Conservation (phyloP, 108 stramenopile genomes). For the Conticribra guillardii region DNA sequence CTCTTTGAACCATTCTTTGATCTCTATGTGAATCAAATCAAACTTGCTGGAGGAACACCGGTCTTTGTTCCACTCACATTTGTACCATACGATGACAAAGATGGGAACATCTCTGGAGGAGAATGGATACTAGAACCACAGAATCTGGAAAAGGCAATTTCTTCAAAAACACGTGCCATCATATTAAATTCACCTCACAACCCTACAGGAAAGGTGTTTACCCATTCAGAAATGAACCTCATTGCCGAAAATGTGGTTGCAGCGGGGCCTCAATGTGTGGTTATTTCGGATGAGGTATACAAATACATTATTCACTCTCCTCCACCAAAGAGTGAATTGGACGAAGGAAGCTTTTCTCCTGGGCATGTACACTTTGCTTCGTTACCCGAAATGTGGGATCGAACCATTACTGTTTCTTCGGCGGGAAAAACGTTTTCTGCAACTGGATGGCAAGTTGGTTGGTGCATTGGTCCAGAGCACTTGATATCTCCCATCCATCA, state of each 20-base stretch:
- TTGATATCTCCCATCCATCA: slow-evolving; percentile 80
- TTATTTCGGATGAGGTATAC: slow-evolving; percentile 97
- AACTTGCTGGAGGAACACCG: slow-evolving; percentile 84
- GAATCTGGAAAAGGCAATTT: slow-evolving; percentile 72
- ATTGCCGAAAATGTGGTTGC: slow-evolving; percentile 82
- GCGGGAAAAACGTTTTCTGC: slow-evolving; percentile 99
- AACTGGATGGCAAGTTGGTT: slow-evolving; percentile 99
- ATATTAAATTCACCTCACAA: slow-evolving; percentile 99
- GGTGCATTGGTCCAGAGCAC: slow-evolving; percentile 90
- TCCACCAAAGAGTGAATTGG: slow-evolving; percentile 38
- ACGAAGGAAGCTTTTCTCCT: slow-evolving; percentile 42
- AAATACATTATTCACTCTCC: slow-evolving; percentile 95
- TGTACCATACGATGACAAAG: slow-evolving; percentile 52
- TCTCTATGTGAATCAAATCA: slow-evolving; percentile 86
- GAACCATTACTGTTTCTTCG: slow-evolving; percentile 95
- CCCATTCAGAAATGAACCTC: slow-evolving; percentile 82
- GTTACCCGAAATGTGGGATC: slow-evolving; percentile 89
- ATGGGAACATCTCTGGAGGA: slow-evolving; percentile 53
- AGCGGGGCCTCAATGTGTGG: slow-evolving; percentile 78
- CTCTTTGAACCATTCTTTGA: slow-evolving; percentile 99
- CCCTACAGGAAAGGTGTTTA: slow-evolving; percentile 98
- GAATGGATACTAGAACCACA: slow-evolving; percentile 87
- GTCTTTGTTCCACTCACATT: slow-evolving; percentile 83
- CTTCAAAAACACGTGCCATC: slow-evolving; percentile 87
- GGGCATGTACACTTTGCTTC: slow-evolving; percentile 91